These are phyloP conservation scores for Brettanomyces naardenensis DNA, from an alignment of 805 yeast species.

Conservation along the genomic window DNA sequence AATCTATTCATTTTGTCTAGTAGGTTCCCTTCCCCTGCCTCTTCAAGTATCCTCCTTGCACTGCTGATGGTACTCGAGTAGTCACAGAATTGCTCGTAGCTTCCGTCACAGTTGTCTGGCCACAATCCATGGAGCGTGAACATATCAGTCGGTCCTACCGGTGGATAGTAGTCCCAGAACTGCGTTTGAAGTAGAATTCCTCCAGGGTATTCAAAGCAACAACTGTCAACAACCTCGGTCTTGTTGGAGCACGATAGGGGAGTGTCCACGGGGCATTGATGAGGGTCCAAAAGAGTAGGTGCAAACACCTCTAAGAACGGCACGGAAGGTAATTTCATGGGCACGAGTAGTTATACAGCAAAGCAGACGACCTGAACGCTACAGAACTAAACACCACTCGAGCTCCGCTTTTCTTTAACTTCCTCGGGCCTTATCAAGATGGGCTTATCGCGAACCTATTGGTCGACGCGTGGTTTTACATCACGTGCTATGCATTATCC, in stretches of 20 bases:
- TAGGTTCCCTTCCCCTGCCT: constrained; percentile 42
- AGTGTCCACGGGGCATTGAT: constrained; percentile 43
- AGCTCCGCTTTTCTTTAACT: no score
- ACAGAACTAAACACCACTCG: no score
- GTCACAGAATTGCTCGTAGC: constrained; percentile 75
- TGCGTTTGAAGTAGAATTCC: constrained; percentile 82
- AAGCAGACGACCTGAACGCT: no score
- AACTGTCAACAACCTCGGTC: constrained; percentile 47
- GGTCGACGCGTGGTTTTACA: no score
- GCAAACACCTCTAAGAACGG: no score
- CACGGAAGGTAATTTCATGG: no score
- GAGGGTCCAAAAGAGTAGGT: constrained; percentile 7
- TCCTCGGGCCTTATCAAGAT: no score
- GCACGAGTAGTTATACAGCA: no score
- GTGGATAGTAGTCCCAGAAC: constrained; percentile 84
- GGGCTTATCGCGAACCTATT: no score
- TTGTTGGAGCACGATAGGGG: constrained; percentile 58
- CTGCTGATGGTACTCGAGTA: constrained; percentile 43
- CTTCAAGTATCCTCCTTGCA: constrained; percentile 37
- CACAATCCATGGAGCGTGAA: constrained; percentile 84
- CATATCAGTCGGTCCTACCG: constrained; percentile 59
- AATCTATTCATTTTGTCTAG: constrained; percentile 45
- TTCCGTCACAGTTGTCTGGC: constrained; percentile 85
- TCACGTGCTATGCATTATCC: no score
- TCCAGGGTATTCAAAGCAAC: constrained; percentile 85